These are phyloP conservation scores for Vaccinium myrtillus DNA, from an alignment of 148 eudicot species.

Conservation along the genomic window DNA sequence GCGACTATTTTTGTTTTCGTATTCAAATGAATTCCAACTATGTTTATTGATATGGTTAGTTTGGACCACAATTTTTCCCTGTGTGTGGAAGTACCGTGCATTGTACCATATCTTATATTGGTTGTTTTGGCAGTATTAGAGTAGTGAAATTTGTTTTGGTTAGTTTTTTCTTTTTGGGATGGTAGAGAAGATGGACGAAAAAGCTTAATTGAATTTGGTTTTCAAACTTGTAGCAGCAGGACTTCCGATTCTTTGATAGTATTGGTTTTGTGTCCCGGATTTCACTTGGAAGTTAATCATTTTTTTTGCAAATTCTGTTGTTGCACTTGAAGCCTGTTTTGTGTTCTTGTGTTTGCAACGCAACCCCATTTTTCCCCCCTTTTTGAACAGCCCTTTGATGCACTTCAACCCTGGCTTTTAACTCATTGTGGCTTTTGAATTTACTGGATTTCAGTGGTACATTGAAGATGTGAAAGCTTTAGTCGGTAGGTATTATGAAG, in stretches of 20 bases:
- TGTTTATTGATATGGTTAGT: neutral
- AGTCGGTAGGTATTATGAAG: neutral
- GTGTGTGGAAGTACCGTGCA: neutral
- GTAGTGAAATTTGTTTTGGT: neutral
- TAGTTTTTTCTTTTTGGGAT: neutral
- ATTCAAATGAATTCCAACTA: neutral
- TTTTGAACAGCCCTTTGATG: neutral
- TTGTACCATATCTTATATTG: conserved; percentile 17
- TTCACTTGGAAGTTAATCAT: neutral
- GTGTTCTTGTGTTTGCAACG: neutral
- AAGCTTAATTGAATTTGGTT: neutral
- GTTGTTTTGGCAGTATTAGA: neutral
- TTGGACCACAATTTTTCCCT: neutral
- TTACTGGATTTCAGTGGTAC: neutral
- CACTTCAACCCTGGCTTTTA: neutral
- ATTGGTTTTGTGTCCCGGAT: neutral
- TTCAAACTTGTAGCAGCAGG: neutral
- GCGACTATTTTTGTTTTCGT: conserved; percentile 5
- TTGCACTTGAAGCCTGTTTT: neutral
- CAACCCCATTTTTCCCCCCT: no score
- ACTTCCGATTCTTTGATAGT: neutral
- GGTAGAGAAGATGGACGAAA: neutral
- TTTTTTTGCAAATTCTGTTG: neutral
- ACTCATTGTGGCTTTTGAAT: neutral
- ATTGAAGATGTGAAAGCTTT: neutral